phyloP scores from a whole-genome alignment of 1,284 basidiomycete genomes.

The Entoloma clypeatum region DNA sequence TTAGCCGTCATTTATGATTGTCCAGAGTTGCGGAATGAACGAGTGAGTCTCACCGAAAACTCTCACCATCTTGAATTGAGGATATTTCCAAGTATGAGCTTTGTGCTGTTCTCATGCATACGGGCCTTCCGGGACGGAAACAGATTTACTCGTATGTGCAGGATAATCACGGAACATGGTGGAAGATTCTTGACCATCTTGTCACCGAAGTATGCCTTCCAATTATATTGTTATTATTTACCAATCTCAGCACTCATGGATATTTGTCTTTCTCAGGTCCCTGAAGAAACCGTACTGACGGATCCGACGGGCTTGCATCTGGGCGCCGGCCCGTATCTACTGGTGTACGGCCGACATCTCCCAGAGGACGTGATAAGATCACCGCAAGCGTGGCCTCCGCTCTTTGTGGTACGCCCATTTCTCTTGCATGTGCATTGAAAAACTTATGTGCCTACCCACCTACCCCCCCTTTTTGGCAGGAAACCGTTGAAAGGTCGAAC shows the following conservation, averaged over 20 bases:
- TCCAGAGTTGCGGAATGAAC: conserved; percentile 56
- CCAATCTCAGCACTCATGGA: neutral
- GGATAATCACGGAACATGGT: conserved; percentile 57
- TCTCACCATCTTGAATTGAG: conserved; percentile 1
- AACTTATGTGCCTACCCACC: neutral
- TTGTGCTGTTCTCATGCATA: conserved; percentile 69
- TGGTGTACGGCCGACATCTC: conserved; percentile 62
- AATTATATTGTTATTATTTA: neutral
- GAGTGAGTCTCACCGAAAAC: conserved; percentile 37
- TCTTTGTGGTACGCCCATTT: conserved; percentile 31
- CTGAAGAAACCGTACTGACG: conserved; percentile 61
- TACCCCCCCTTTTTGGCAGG: conserved; percentile 26
- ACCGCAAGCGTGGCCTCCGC: conserved; percentile 36
- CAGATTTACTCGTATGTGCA: conserved; percentile 75
- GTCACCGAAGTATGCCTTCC: conserved; percentile 52
- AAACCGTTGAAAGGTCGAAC: conserved; percentile 32
- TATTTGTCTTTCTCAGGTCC: conserved; percentile 42
- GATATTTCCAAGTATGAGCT: conserved; percentile 61
- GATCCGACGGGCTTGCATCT: conserved; percentile 69
- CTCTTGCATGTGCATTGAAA: neutral
- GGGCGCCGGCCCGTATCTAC: conserved; percentile 67
- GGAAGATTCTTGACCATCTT: conserved; percentile 72
- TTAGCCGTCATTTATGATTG: conserved; percentile 49
- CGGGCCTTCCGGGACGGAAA: conserved; percentile 67
- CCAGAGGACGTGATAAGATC: conserved; percentile 35